phyloP scores from a whole-genome alignment of 1,284 basidiomycete genomes.

The Lignosus rhinocerotis region DNA sequence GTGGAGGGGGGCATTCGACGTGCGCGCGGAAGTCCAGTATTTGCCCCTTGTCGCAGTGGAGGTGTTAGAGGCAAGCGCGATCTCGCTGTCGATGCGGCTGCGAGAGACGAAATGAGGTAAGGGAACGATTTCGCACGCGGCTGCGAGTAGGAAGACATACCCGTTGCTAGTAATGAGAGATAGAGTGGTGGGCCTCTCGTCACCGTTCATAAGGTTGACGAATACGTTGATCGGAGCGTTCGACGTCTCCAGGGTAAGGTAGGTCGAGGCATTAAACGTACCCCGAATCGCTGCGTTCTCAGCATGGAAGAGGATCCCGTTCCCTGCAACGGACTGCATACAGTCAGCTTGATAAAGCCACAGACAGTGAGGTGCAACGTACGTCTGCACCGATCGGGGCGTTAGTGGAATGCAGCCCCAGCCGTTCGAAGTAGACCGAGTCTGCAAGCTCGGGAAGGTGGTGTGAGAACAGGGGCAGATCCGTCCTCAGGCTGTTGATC shows the following conservation, averaged over 20 bases:
- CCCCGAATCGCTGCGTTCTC: constrained; percentile 43
- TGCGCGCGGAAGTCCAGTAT: constrained; percentile 31
- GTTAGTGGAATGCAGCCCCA: constrained; percentile 22
- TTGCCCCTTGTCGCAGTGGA: constrained; percentile 31
- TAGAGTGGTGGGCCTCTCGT: not conserved
- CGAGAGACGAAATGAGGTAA: not conserved
- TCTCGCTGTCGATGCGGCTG: constrained; percentile 2
- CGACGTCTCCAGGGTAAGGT: constrained; percentile 38
- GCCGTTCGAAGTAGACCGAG: constrained; percentile 22
- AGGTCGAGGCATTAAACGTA: constrained; percentile 37
- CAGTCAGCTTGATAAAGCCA: not conserved
- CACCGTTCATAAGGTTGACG: not conserved
- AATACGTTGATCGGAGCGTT: constrained; percentile 32
- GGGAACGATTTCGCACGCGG: too few relatives aligned
- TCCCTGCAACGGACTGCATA: constrained; percentile 9
- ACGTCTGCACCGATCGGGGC: constrained; percentile 19
- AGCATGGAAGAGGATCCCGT: constrained; percentile 17
- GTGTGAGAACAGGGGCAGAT: constrained; percentile 26
- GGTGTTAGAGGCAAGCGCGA: constrained; percentile 18
- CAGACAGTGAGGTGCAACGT: not conserved
- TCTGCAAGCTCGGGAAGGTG: constrained; percentile 21
- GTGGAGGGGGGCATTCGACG: constrained; percentile 31
- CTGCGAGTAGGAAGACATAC: not conserved
- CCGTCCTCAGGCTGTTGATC: constrained; percentile 26
- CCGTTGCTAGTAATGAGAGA: constrained; percentile 2